phyloP scores from a whole-genome alignment of 176 grass and related monocot genomes.

The Areca catechu region DNA sequence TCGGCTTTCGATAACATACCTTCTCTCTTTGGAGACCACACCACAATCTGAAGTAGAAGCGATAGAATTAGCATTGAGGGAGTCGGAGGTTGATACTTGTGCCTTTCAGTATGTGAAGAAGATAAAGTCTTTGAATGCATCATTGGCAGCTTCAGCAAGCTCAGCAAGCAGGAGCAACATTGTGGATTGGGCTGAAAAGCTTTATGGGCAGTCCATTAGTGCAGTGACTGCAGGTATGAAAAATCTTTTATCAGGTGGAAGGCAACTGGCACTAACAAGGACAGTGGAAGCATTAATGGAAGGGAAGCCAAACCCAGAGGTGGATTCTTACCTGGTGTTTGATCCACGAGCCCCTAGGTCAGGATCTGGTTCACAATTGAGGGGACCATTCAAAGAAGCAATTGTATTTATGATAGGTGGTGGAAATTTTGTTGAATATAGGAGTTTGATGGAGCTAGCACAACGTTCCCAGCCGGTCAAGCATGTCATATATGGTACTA shows the following conservation, averaged over 20 bases:
- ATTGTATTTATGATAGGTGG: conserved; percentile 99
- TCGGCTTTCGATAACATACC: conserved; percentile 70
- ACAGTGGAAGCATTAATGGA: conserved; percentile 92
- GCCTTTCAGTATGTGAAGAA: conserved; percentile 93
- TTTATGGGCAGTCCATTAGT: conserved; percentile 82
- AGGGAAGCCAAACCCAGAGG: conserved; percentile 77
- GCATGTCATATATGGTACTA: conserved; percentile 89
- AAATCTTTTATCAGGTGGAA: conserved; percentile 87
- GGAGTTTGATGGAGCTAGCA: conserved; percentile 74
- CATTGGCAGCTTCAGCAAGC: conserved; percentile 59
- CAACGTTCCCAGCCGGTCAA: conserved; percentile 71
- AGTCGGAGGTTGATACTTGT: conserved; percentile 69
- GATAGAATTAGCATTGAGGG: conserved; percentile 58
- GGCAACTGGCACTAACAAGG: conserved; percentile 77
- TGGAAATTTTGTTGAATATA: conserved; percentile 96
- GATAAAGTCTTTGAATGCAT: conserved; percentile 73
- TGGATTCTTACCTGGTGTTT: conserved; percentile 78
- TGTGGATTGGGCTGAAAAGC: conserved; percentile 97
- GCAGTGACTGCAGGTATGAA: conserved; percentile 82
- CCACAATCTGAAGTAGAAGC: conserved; percentile 59
- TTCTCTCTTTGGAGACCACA: conserved; percentile 69
- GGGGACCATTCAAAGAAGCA: conserved; percentile 94
- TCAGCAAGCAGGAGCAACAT: conserved; percentile 79
- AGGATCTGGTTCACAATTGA: conserved; percentile 68
- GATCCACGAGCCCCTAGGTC: conserved; percentile 71